Conservation (phyloP, 139 green algal genomes). For the Picochlorum costavermella region DNA sequence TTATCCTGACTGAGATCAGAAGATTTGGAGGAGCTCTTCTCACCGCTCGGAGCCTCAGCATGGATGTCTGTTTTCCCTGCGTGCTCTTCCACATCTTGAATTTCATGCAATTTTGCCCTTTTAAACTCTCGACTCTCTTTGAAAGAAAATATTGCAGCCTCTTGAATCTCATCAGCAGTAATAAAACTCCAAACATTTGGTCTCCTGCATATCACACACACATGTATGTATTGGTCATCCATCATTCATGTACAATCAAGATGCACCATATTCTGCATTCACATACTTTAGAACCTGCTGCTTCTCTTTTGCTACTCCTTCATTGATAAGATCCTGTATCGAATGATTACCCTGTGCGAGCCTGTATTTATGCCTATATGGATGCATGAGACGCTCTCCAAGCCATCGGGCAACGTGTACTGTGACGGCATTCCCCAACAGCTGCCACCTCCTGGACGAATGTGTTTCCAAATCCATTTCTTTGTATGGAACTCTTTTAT, state of each 20-base stretch:
- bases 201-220: no score
- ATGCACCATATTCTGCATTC: no score
- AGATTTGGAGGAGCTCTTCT: no score
- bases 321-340: slow-evolving; percentile 15
- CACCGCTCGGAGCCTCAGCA: no score
- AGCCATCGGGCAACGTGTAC: slow-evolving; percentile 71
- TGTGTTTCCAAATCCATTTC: slow-evolving; percentile 40
- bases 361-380: slow-evolving; percentile 58
- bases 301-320: slow-evolving; percentile 1
- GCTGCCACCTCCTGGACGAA: slow-evolving; percentile 42
- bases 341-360: not conserved
- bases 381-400: slow-evolving; percentile 51
- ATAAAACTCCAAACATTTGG: slow-evolving; percentile 26
- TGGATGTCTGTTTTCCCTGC: no score
- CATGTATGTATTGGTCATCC: no score
- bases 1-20: no score
- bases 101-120: slow-evolving; percentile 1
- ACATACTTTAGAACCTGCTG: not conserved
- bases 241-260: no score
- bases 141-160: slow-evolving; percentile 15
- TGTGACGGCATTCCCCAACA: slow-evolving; percentile 78
- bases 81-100: no score
- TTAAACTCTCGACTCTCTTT: not conserved
- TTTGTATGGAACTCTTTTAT: not conserved
- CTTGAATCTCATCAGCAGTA: slow-evolving; percentile 15